Percentiles rank a stretch among this genome's conserved stretches.
Evolutionary conservation across 371 early-diverging fungal species (phyloP).

Genomic region (Mucor mucedo): DNA sequence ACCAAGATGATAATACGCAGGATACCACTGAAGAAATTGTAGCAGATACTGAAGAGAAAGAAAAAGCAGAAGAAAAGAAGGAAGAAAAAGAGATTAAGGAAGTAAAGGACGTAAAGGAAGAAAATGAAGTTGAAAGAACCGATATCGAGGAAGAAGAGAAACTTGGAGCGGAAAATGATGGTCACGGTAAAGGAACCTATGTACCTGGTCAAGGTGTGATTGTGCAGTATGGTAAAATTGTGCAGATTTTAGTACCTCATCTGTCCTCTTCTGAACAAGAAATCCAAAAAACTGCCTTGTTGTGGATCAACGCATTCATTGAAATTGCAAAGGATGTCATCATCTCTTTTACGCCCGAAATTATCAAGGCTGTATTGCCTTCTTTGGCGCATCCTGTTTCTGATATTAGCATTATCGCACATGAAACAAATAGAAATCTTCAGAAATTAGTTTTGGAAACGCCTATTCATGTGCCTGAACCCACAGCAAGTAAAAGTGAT

Average conservation of each 20-base stretch:
- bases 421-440: slow-evolving; percentile 75
- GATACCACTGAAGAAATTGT: no score
- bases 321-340: slow-evolving; percentile 77
- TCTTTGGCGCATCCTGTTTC: slow-evolving; percentile 76
- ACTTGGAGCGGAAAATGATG: slow-evolving; percentile 37
- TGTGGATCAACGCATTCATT: slow-evolving; percentile 89
- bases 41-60: slow-evolving; percentile 1
- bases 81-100: not conserved
- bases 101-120: not conserved
- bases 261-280: slow-evolving; percentile 81
- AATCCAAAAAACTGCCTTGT: slow-evolving; percentile 83
- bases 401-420: slow-evolving; percentile 70
- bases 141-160: not conserved
- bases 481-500: slow-evolving; percentile 33
- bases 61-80: not conserved
- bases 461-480: slow-evolving; percentile 34
- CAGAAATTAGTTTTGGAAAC: slow-evolving; percentile 72
- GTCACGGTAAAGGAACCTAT: slow-evolving; percentile 62
- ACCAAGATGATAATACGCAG: not conserved
- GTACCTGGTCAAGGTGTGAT: slow-evolving; percentile 77
- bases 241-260: slow-evolving; percentile 82
- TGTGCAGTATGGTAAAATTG: slow-evolving; percentile 79
- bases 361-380: slow-evolving; percentile 82
- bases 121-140: not conserved
- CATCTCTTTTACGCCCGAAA: slow-evolving; percentile 74